These are phyloP conservation scores for Amanita rubescens DNA, from an alignment of 768 basidiomycete species.

Conservation along the genomic window DNA sequence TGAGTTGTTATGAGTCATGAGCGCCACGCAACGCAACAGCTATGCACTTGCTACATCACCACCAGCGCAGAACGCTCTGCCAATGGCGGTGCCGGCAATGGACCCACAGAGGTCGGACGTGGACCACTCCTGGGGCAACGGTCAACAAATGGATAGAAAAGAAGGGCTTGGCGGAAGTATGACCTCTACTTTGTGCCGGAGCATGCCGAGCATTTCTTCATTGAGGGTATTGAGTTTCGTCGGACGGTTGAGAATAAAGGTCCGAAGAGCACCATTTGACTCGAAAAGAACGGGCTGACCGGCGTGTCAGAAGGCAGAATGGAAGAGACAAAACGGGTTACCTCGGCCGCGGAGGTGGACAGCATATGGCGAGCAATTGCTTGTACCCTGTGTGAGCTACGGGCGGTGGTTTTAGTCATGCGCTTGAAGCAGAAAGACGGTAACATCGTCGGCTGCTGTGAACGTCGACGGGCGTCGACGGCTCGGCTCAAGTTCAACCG, in stretches of 20 bases:
- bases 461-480: no score
- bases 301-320: constrained; percentile 12
- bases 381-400: constrained; percentile 33
- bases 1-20: not conserved
- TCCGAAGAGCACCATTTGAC: constrained; percentile 53
- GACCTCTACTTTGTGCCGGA: constrained; percentile 75
- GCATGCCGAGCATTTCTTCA: constrained; percentile 62
- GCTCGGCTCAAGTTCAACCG: not conserved
- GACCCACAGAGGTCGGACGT: constrained; percentile 61
- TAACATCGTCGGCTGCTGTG: constrained; percentile 4
- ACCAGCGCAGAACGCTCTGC: constrained; percentile 86
- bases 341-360: constrained; percentile 34
- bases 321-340: constrained; percentile 14
- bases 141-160: not conserved
- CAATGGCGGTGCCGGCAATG: constrained; percentile 64
- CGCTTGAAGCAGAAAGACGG: constrained; percentile 24
- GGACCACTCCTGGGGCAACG: constrained; percentile 31
- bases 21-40: not conserved
- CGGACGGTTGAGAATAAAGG: constrained; percentile 75
- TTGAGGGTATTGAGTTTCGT: constrained; percentile 79
- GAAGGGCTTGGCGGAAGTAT: constrained; percentile 6
- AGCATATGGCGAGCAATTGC: constrained; percentile 44
- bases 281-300: constrained; percentile 58
- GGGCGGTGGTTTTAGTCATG: constrained; percentile 34
- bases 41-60: constrained; percentile 86